phyloP scores from a whole-genome alignment of 441 rosid species.

The Syzygium malaccense region DNA sequence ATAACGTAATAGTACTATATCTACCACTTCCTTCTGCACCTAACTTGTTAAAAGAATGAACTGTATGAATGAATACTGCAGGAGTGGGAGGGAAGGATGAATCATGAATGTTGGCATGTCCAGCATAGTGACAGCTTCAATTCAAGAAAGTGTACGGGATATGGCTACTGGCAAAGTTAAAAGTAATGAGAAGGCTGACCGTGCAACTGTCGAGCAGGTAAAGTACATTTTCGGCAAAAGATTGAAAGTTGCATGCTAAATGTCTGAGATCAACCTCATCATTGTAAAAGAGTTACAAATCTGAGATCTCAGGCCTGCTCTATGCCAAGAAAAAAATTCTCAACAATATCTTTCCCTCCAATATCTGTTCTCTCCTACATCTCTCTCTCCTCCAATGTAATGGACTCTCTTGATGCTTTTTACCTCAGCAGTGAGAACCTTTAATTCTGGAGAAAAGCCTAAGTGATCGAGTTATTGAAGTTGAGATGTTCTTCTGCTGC shows the following conservation, averaged over 20 bases:
- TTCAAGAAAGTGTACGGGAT: too few relatives aligned
- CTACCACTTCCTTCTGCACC: too few relatives aligned
- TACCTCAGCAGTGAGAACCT: accelerated
- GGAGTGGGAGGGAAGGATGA: too few relatives aligned
- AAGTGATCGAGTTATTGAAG: accelerated
- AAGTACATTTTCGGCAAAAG: background rate
- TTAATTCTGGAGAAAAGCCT: background rate
- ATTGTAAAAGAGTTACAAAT: too few relatives aligned
- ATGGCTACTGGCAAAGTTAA: too few relatives aligned
- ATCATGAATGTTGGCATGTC: too few relatives aligned
- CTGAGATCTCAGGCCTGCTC: background rate
- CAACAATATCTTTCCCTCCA: accelerated
- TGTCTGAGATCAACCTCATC: too few relatives aligned
- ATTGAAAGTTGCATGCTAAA: background rate
- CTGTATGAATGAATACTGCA: too few relatives aligned
- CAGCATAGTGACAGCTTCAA: too few relatives aligned
- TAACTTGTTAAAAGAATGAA: too few relatives aligned
- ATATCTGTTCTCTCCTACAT: background rate
- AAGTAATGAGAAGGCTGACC: too few relatives aligned
- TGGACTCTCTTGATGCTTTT: background rate
- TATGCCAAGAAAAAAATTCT: background rate
- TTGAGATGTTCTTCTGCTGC: background rate
- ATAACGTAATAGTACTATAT: too few relatives aligned
- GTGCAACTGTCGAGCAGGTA: slow-evolving; percentile 88
- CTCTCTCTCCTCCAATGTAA: background rate